Evolutionary conservation across 495 filamentous ascomycete genomes (phyloP).

Genomic region (Aspergillus egyptiacus): DNA sequence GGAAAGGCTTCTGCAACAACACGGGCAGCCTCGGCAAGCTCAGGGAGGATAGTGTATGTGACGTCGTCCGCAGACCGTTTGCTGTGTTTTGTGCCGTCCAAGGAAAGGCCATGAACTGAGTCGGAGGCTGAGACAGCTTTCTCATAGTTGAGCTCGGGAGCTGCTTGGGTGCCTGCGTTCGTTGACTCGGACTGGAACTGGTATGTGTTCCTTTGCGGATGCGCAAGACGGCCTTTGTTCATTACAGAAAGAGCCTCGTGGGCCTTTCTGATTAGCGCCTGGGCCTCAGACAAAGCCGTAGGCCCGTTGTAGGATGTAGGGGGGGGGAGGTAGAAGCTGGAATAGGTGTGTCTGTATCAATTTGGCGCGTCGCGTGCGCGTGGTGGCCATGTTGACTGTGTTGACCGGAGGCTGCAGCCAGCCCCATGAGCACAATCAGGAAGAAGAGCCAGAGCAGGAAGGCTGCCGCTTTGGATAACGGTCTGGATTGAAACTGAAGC

Average conservation of each 20-base stretch:
- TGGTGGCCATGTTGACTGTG: too few species aligned
- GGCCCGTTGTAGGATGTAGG: not conserved
- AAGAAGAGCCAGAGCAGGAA: too few species aligned
- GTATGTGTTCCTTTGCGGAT: slow-evolving; percentile 5
- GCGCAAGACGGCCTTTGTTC: slow-evolving; percentile 2
- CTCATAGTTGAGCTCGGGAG: not conserved
- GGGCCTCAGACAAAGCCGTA: not conserved
- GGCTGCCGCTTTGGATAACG: too few species aligned
- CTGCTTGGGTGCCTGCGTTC: not conserved
- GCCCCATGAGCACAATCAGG: too few species aligned
- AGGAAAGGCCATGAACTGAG: not conserved
- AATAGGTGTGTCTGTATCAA: too few species aligned
- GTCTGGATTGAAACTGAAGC: too few species aligned
- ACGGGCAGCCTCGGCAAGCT: slow-evolving; percentile 11
- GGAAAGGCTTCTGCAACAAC: slow-evolving; percentile 15
- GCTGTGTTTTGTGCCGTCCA: slow-evolving; percentile 5
- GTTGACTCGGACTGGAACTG: not conserved
- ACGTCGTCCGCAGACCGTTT: not conserved
- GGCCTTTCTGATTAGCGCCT: not conserved
- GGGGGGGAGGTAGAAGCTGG: too few species aligned
- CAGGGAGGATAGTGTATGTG: slow-evolving; percentile 1
- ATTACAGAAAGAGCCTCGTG: not conserved
- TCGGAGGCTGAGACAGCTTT: not conserved
- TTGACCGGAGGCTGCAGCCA: too few species aligned
- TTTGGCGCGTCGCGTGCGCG: too few species aligned